A percentile compares a stretch with the other conserved stretches of the same genome.
Evolutionary conservation across 345 rosid species (phyloP).

Genomic region (Raphanus raphanistrum): DNA sequence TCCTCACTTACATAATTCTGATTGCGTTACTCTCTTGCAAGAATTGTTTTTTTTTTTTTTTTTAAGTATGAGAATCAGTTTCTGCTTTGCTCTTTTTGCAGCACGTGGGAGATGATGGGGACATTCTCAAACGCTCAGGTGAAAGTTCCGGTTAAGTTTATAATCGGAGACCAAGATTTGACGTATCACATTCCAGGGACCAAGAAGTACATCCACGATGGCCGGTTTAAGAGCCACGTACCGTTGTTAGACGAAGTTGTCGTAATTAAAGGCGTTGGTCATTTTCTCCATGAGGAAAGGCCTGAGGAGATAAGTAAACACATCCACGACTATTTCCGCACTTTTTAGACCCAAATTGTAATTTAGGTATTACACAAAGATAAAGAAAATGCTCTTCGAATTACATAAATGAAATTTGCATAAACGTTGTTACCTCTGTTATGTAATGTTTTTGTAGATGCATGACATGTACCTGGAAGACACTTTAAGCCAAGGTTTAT

Average conservation of each 20-base stretch:
- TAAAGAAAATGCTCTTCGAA: neutral
- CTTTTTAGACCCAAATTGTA: constrained; percentile 9
- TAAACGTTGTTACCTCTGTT: neutral
- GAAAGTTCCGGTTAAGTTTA: constrained; percentile 41
- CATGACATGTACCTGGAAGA: constrained; percentile 15
- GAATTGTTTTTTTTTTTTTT: neutral
- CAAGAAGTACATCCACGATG: constrained; percentile 32
- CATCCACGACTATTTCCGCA: constrained; percentile 34
- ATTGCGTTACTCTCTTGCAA: neutral
- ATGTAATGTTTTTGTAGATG: constrained; percentile 1
- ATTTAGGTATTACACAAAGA: neutral
- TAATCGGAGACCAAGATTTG: constrained; percentile 35
- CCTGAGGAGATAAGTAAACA: constrained; percentile 39
- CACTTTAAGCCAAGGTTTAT: neutral
- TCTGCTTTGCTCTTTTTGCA: constrained; percentile 17
- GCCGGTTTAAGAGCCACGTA: constrained; percentile 37
- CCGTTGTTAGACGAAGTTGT: constrained; percentile 40
- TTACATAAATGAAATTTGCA: neutral
- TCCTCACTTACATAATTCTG: no score
- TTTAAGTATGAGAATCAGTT: neutral
- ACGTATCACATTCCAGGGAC: constrained; percentile 32
- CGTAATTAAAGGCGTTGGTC: constrained; percentile 38
- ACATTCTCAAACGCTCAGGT: constrained; percentile 20
- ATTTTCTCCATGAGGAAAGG: constrained; percentile 39
- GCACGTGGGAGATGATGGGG: constrained; percentile 42